These are phyloP conservation scores for Raphanus sativus DNA, from an alignment of 345 rosid genomes.

Conservation along the genomic window DNA sequence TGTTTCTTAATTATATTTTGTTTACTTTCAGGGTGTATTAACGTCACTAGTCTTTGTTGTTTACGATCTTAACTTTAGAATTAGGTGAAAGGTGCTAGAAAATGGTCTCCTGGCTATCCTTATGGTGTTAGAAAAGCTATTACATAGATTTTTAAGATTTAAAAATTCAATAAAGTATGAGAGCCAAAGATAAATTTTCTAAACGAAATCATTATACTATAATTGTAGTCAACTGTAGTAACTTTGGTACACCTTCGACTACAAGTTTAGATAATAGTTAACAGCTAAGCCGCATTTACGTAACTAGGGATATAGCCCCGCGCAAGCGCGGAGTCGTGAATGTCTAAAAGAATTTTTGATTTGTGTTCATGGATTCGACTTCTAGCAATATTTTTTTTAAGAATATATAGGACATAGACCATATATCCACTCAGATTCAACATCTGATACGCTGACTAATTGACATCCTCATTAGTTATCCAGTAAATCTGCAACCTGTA, in stretches of 20 bases:
- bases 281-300: neutral
- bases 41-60: neutral
- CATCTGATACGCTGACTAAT: no score
- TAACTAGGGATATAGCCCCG: no score
- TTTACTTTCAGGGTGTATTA: neutral
- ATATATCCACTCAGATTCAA: no score
- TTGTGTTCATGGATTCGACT: no score
- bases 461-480: no score
- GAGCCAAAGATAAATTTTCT: neutral
- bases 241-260: neutral
- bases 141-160: neutral
- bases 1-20: neutral
- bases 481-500: no score
- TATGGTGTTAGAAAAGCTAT: constrained; percentile 16
- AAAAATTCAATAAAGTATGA: neutral
- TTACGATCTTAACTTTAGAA: neutral
- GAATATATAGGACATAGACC: no score
- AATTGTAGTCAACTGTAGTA: neutral
- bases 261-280: neutral
- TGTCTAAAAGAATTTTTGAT: no score
- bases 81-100: constrained; percentile 14
- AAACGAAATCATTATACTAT: neutral
- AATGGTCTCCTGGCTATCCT: neutral
- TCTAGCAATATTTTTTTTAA: no score
- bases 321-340: no score